Percentiles rank a stretch among this genome's conserved stretches.
Conservation (phyloP, 129 eudicot genomes). For the Lonicera japonica region DNA sequence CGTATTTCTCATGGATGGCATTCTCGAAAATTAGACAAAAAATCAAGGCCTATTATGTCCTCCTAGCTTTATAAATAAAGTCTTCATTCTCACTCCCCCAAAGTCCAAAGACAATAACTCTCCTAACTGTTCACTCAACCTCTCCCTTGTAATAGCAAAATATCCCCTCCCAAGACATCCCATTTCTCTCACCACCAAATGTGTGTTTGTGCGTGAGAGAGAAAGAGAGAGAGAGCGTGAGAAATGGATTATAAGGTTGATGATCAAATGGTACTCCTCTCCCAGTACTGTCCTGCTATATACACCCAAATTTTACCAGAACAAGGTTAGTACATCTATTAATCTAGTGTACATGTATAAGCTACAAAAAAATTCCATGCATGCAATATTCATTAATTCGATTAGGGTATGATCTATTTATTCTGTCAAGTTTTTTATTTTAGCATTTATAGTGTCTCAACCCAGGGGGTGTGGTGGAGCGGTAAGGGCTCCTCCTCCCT, state of each 20-base stretch:
- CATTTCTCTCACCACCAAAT: conserved; percentile 2
- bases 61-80: conserved; percentile 33
- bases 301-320: conserved; percentile 52
- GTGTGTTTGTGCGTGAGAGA: too few species aligned
- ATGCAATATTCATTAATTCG: neutral
- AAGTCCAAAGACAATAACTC: conserved; percentile 12
- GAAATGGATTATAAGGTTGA: conserved; percentile 35
- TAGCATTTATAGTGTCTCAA: too few species aligned
- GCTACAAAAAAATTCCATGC: neutral
- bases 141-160: conserved; percentile 8
- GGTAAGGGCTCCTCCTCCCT: too few species aligned
- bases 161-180: conserved; percentile 29
- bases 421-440: too few species aligned
- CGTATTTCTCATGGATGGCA: too few species aligned
- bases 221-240: too few species aligned
- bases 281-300: conserved; percentile 69
- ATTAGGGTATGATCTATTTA: neutral
- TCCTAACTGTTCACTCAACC: conserved; percentile 32
- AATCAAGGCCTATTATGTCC: too few species aligned
- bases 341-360: neutral
- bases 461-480: too few species aligned
- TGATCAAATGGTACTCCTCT: conserved; percentile 60
- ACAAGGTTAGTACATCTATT: conserved; percentile 46
- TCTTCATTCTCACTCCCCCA: conserved; percentile 16
- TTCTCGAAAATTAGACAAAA: too few species aligned